Evolutionary conservation across 495 filamentous ascomycete species (phyloP).

Genomic region (Pyrenula aspistea): DNA sequence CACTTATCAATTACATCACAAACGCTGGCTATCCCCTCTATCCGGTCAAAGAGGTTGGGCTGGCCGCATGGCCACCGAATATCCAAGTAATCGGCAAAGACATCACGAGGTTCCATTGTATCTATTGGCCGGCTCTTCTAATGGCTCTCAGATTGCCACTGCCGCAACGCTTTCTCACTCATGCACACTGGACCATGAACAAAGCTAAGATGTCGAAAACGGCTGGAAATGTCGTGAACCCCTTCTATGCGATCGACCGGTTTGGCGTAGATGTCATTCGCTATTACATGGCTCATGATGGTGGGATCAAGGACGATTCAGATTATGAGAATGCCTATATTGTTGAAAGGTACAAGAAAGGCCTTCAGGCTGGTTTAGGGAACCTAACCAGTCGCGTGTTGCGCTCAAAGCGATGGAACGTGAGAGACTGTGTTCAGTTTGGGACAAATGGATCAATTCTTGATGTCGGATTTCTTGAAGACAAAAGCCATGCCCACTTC

Average conservation of each 20-base stretch:
- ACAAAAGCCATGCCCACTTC: conserved; percentile 13
- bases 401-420: conserved; percentile 21
- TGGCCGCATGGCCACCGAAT: conserved; percentile 77
- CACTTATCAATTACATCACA: conserved; percentile 86
- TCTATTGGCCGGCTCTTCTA: conserved; percentile 96
- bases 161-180: conserved; percentile 73
- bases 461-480: neutral
- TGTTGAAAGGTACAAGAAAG: conserved; percentile 64
- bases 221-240: conserved; percentile 88
- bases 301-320: conserved; percentile 60
- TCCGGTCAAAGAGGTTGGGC: conserved; percentile 46
- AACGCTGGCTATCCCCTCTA: conserved; percentile 73
- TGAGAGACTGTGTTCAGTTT: conserved; percentile 2
- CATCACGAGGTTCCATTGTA: conserved; percentile 76
- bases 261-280: conserved; percentile 82
- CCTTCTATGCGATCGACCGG: conserved; percentile 79
- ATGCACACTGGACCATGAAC: conserved; percentile 91
- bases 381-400: conserved; percentile 64
- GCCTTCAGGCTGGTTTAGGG: conserved; percentile 60
- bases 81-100: conserved; percentile 92
- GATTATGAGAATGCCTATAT: conserved; percentile 75
- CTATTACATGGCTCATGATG: conserved; percentile 72
- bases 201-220: conserved; percentile 91
- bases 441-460: neutral
- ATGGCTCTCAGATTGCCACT: conserved; percentile 75